phyloP scores from a whole-genome alignment of 805 yeast species.

The Starmerella kuoi region DNA sequence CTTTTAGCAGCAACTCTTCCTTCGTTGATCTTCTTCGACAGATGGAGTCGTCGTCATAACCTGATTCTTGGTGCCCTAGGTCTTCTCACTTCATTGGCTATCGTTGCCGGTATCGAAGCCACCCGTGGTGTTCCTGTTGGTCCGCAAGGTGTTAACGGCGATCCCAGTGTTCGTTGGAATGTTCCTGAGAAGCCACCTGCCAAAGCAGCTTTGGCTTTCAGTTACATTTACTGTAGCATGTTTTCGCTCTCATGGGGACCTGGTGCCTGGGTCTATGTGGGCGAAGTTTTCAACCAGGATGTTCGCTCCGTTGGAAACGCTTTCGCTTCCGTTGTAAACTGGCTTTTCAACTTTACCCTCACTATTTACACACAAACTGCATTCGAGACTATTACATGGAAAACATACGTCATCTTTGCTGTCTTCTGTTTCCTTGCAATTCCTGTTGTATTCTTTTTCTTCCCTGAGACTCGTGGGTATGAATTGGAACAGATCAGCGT shows the following conservation, averaged over 20 bases:
- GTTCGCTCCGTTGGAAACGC: slow-evolving; percentile 67
- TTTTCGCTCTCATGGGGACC: slow-evolving; percentile 85
- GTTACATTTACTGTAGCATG: slow-evolving; percentile 52
- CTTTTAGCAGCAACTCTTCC: slow-evolving; percentile 74
- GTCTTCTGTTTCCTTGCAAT: slow-evolving; percentile 47
- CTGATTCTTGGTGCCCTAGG: slow-evolving; percentile 60
- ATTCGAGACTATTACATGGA: slow-evolving; percentile 59
- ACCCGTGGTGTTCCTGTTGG: slow-evolving; percentile 17
- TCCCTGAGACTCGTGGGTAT: slow-evolving; percentile 57
- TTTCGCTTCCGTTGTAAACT: slow-evolving; percentile 61
- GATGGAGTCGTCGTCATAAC: slow-evolving; percentile 64
- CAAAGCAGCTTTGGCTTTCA: slow-evolving; percentile 41
- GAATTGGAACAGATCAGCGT: slow-evolving; percentile 57
- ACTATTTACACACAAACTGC: slow-evolving; percentile 60
- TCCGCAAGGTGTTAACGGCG: slow-evolving; percentile 19
- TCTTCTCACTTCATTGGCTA: slow-evolving; percentile 37
- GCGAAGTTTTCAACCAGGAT: slow-evolving; percentile 57
- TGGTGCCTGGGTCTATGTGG: slow-evolving; percentile 54
- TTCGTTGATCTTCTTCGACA: slow-evolving; percentile 66
- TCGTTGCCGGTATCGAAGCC: slow-evolving; percentile 22
- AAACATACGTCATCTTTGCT: slow-evolving; percentile 64
- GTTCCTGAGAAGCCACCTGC: slow-evolving; percentile 36
- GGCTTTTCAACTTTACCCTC: slow-evolving; percentile 66
- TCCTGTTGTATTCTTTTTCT: slow-evolving; percentile 44
- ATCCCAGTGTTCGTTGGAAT: slow-evolving; percentile 41